Evolutionary conservation across 106 monocot genomes (phyloP), one percentile per base, ranked within the genome.

Genomic region (Cymbidium sinense): DNA sequence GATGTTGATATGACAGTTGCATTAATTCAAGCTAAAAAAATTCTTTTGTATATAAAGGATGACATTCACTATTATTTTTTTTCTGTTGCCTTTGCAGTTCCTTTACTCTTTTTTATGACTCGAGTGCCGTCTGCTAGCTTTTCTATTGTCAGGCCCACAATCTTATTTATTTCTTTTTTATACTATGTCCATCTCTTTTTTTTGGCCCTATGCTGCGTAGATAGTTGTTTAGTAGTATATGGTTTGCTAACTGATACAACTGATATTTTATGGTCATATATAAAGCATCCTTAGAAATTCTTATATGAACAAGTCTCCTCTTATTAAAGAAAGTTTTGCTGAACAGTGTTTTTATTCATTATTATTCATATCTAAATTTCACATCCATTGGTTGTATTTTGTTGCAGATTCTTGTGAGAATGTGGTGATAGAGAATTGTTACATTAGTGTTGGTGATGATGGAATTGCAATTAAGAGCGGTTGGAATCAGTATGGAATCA

Each of bases 391-490:
- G 28, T 20, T 29, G 35, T 43, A 83, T 64, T 50, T 70, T 17
- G 50, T 65, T 79, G 35, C 83, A 92, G 93, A 90, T 88, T 93
- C 93, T 76, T 93, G 89, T 75, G 84, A 89, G 76, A 51, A 88
- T 79, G 75, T 93, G 77, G 41, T 89, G 73, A 93, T 93, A 73
- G 93, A 93, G 73, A 83, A 93, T 52, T 88, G 86, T 75, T 93
- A 88, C 72, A 93, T 93, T 74, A 61, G 55, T 43, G 89, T 93
- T 17, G 93, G 93, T 41, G 93, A 93, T 84, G 93, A 93, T 85
- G 87, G 84, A 37, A 85, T 93, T 73, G 93, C 93, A 73, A 93
- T 93, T 74, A 90, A 93, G 69, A 93, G 93, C 79, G 93, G 93
- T 36, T 93, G 89, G 87, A 89, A 93, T 77, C 89, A 90, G 70